A percentile compares a stretch with the other conserved stretches of the same genome.
Evolutionary conservation across 441 rosid genomes (phyloP).

Genomic region (Corymbia citriodora): DNA sequence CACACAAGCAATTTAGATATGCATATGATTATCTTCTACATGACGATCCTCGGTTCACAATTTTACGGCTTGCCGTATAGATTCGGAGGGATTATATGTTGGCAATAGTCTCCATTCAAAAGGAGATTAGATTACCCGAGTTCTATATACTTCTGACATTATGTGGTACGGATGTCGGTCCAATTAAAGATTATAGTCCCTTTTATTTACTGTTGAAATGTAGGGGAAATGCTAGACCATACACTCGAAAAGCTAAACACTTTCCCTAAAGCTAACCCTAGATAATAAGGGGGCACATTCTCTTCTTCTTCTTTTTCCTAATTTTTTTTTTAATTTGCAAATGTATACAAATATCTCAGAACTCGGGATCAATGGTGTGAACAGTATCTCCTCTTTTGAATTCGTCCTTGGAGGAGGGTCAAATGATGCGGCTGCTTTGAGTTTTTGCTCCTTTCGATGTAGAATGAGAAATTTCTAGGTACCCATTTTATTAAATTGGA

Average conservation of each 20-base stretch:
- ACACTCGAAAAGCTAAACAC: not conserved
- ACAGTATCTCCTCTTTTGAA: not conserved
- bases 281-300: not conserved
- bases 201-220: not conserved
- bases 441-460: not conserved
- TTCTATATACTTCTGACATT: not conserved
- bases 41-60: not conserved
- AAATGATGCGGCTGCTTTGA: not conserved
- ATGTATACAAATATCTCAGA: not conserved
- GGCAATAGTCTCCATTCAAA: not conserved
- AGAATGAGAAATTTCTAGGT: not conserved
- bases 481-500: not conserved
- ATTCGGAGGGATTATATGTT: not conserved
- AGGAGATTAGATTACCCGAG: not conserved
- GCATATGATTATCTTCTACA: not conserved
- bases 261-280: not conserved
- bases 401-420: not conserved
- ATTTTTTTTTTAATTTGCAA: not conserved
- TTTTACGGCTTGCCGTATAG: not conserved
- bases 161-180: not conserved
- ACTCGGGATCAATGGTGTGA: not conserved
- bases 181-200: not conserved
- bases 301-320: not conserved
- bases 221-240: not conserved
- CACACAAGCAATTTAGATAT: not conserved